Conservation (phyloP, 352 stramenopile species). For the Globisporangium paddicum region DNA sequence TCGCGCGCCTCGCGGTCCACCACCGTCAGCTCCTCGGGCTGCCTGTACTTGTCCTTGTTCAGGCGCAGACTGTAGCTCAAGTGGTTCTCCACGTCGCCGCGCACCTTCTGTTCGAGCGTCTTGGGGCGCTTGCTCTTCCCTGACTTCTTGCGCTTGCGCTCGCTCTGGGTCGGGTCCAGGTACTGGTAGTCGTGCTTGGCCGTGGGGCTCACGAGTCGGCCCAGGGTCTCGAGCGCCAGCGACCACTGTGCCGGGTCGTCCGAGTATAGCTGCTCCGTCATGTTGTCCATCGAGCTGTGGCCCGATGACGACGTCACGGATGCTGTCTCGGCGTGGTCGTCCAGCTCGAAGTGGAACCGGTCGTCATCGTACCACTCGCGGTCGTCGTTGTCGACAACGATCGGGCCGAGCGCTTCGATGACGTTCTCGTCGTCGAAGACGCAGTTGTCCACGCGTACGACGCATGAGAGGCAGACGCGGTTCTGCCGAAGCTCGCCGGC, state of each 20-base stretch:
- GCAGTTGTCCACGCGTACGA: constrained; percentile 40
- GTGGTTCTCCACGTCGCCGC: constrained; percentile 33
- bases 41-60: constrained; percentile 17
- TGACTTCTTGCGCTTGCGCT: constrained; percentile 9
- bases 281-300: constrained; percentile 13
- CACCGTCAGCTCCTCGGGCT: neutral
- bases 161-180: neutral
- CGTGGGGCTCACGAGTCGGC: constrained; percentile 25
- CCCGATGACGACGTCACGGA: neutral
- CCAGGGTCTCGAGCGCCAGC: constrained; percentile 40
- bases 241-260: constrained; percentile 31
- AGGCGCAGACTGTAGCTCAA: constrained; percentile 18
- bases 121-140: constrained; percentile 10
- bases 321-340: constrained; percentile 1
- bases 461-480: constrained; percentile 35
- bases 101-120: constrained; percentile 21
- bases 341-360: constrained; percentile 7
- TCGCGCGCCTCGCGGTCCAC: constrained; percentile 19
- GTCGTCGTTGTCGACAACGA: constrained; percentile 36
- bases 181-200: constrained; percentile 9
- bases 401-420: constrained; percentile 31
- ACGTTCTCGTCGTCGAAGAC: constrained; percentile 46
- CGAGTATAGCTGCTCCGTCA: constrained; percentile 36
- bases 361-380: constrained; percentile 32
- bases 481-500: constrained; percentile 34